Percentiles rank a stretch among this genome's conserved stretches.
These are phyloP conservation scores for Chalaropsis thielavioides DNA, from an alignment of 2,329 filamentous ascomycete species.

Conservation along the genomic window DNA sequence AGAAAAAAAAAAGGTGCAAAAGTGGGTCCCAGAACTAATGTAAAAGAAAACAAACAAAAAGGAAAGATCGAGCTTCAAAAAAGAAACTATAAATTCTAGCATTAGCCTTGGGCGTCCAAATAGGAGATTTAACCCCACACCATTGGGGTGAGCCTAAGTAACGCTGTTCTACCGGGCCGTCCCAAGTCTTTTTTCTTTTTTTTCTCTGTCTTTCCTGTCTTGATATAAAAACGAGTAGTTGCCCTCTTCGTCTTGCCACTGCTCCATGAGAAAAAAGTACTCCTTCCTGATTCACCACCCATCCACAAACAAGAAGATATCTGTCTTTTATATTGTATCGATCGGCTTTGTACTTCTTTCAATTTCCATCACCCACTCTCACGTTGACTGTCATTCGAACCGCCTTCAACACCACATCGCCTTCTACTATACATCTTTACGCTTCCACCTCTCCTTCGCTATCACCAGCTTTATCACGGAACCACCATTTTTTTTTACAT, in stretches of 20 bases:
- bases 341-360: not conserved
- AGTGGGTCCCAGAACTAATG: not conserved
- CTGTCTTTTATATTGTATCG: not conserved
- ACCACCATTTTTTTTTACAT: too few relatives aligned
- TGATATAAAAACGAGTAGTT: conserved; percentile 1
- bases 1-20: not conserved
- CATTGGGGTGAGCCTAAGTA: not conserved
- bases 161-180: not conserved
- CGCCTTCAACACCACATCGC: not conserved
- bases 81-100: not conserved
- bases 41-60: not conserved
- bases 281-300: not conserved
- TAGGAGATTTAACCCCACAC: not conserved
- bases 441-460: not conserved
- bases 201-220: not conserved
- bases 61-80: not conserved
- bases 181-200: not conserved
- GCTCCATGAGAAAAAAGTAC: not conserved
- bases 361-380: not conserved
- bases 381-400: not conserved
- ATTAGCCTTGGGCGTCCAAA: not conserved
- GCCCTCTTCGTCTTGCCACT: not conserved
- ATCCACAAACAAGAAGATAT: not conserved
- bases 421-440: not conserved
- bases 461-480: not conserved